phyloP scores from a whole-genome alignment of 768 basidiomycete genomes.

The Calocybe indica region DNA sequence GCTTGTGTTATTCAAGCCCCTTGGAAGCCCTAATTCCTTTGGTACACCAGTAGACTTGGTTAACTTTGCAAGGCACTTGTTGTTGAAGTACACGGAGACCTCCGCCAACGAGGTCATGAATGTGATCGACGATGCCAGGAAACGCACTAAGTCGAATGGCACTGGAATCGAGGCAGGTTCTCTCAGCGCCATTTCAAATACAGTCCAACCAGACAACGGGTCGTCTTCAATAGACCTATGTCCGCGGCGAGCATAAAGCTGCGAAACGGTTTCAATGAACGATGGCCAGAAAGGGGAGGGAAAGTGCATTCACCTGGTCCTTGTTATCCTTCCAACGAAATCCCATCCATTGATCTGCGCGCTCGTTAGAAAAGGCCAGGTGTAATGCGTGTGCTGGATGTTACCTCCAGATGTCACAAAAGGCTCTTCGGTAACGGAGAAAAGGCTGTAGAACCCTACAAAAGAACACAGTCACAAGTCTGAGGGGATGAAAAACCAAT shows the following conservation, averaged over 20 bases:
- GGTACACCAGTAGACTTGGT: slow-evolving; percentile 56
- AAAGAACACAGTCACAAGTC: not conserved
- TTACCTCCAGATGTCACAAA: slow-evolving; percentile 77
- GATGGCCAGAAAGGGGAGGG: not conserved
- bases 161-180: slow-evolving; percentile 76
- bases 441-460: slow-evolving; percentile 70
- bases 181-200: slow-evolving; percentile 84
- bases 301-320: slow-evolving; percentile 54
- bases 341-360: slow-evolving; percentile 81
- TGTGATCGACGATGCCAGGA: slow-evolving; percentile 86
- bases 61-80: slow-evolving; percentile 61
- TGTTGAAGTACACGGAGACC: slow-evolving; percentile 80
- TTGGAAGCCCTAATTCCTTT: slow-evolving; percentile 45
- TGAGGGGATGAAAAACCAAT: too few species aligned
- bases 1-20: slow-evolving; percentile 50
- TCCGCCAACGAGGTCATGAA: slow-evolving; percentile 81
- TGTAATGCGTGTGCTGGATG: slow-evolving; percentile 13
- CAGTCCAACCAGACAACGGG: slow-evolving; percentile 57
- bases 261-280: slow-evolving; percentile 2
- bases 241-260: slow-evolving; percentile 84
- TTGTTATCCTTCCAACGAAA: slow-evolving; percentile 96
- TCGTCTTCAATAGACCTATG: slow-evolving; percentile 37
- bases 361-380: slow-evolving; percentile 14
- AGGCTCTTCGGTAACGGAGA: slow-evolving; percentile 80
- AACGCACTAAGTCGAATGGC: slow-evolving; percentile 83